phyloP scores from a whole-genome alignment of 2,329 filamentous ascomycete genomes.

The Alternaria metachromatica region DNA sequence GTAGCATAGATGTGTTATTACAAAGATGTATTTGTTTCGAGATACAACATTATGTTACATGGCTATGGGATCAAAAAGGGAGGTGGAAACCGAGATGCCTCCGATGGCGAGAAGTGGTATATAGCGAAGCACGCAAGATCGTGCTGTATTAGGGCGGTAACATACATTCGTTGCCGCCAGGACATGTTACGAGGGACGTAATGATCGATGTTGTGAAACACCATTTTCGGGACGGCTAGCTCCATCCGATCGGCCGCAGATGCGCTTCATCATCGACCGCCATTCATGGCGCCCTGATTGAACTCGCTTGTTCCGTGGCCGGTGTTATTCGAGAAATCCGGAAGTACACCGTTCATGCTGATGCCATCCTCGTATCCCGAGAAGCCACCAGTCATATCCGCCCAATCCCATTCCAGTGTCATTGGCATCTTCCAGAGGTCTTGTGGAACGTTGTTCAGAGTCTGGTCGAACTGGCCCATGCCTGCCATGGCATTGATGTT shows the following conservation, averaged over 20 bases:
- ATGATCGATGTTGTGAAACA: constrained; percentile 3
- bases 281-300: constrained; percentile 43
- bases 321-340: constrained; percentile 36
- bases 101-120: neutral
- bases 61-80: no score
- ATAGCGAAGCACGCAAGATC: neutral
- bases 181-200: no score
- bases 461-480: constrained; percentile 72
- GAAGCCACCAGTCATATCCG: constrained; percentile 53
- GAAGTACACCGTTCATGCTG: constrained; percentile 48
- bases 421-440: constrained; percentile 96
- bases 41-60: neutral
- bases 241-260: neutral
- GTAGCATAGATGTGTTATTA: neutral
- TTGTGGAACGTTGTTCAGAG: constrained; percentile 76
- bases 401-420: constrained; percentile 92
- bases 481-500: constrained; percentile 39
- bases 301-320: constrained; percentile 44
- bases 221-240: neutral
- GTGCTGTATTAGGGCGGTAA: neutral
- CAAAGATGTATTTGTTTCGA: neutral
- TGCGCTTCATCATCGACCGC: constrained; percentile 21
- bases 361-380: constrained; percentile 47
- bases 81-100: no score
- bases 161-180: no score